Percentiles rank a stretch among this genome's conserved stretches.
Conservation (phyloP, 495 filamentous ascomycete genomes). For the Achaetomiella virescens region DNA sequence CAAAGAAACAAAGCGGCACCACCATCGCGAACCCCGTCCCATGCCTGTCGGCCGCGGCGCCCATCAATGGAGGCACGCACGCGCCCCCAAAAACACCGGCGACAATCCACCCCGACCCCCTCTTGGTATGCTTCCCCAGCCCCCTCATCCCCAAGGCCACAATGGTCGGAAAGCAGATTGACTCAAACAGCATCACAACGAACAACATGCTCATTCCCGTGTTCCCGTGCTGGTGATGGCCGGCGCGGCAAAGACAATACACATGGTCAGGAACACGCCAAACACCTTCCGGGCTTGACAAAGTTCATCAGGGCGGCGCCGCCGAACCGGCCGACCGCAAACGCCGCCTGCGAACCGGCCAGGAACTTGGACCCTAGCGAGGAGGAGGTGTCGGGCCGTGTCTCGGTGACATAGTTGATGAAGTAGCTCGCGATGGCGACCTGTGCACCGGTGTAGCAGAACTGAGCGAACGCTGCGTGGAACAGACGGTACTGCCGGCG, state of each 20-base stretch:
- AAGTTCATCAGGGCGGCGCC: conserved; percentile 46
- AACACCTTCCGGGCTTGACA: conserved; percentile 49
- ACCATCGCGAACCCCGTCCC: conserved; percentile 36
- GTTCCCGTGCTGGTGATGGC: conserved; percentile 48
- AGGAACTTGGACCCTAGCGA: conserved; percentile 44
- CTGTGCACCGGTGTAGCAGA: conserved; percentile 66
- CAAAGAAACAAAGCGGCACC: conserved; percentile 38
- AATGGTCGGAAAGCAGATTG: conserved; percentile 64
- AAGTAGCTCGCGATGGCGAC: conserved; percentile 53
- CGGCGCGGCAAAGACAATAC: conserved; percentile 54
- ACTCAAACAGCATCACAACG: conserved; percentile 66
- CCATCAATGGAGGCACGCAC: conserved; percentile 58
- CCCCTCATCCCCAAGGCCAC: conserved; percentile 63
- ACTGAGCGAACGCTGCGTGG: conserved; percentile 59
- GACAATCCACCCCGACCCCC: conserved; percentile 59
- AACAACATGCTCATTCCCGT: conserved; percentile 54
- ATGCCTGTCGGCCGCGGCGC: conserved; percentile 46
- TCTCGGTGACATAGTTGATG: conserved; percentile 37
- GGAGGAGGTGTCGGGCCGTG: conserved; percentile 15
- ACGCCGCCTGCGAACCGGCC: conserved; percentile 60
- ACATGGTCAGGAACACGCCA: conserved; percentile 39
- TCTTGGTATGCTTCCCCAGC: conserved; percentile 64
- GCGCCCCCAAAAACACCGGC: conserved; percentile 60
- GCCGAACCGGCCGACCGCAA: conserved; percentile 60
- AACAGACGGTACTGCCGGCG: conserved; percentile 61